Base-by-base conservation (phyloP, 345 rosid species). In the Viola odorata region DNA sequence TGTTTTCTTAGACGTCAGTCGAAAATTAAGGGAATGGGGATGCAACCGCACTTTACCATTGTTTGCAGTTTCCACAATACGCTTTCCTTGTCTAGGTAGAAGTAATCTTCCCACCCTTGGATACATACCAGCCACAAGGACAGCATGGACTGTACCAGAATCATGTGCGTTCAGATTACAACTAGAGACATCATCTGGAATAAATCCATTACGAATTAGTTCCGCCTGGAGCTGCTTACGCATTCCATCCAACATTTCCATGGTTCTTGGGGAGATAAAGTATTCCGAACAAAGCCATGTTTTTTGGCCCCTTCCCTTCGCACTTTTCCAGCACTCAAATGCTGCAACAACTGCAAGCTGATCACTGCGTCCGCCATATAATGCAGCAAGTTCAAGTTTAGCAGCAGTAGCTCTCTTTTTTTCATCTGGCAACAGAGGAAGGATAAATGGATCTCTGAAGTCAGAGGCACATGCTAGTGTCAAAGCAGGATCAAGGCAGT, bases 391-490 rank as follows among this genome's bases (percentile, higher is more conserved):
- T 79, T 90, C 96, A 49, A 72, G 61, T 69, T 77, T 88, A 60
- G 91, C 90, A 70, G 79, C 83, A 55, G 73, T 73, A 62, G 91
- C 96, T 78, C 68, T 90, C 76, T 83, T 80, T 78, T 78, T 94
- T 65, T 85, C 92, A 73, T 55, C 55, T 47, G 86, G 92, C 42
- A 79, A 71, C 84, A 94, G 73, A 47, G 99, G 96, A 64, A 88
- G 77, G 41, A 87, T 85, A 55, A 90, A 90, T 3, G 99, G 99
- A 51, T 86, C 95, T 73, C 78, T 86, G 69, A 77, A 86, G 77
- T 94, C 96, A 5, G 89, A 81, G 59, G 97, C 97, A 82, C 97
- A 94, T 11, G 96, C 99, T 65, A 94, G 61, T 44, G 99, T 94
- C 75, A 94, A 77, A 51, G 99, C 96, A 55, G 97, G 99, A 75